These are phyloP conservation scores for Cutaneotrichosporon curvatum DNA, from an alignment of 1,284 basidiomycete genomes.

Conservation along the genomic window DNA sequence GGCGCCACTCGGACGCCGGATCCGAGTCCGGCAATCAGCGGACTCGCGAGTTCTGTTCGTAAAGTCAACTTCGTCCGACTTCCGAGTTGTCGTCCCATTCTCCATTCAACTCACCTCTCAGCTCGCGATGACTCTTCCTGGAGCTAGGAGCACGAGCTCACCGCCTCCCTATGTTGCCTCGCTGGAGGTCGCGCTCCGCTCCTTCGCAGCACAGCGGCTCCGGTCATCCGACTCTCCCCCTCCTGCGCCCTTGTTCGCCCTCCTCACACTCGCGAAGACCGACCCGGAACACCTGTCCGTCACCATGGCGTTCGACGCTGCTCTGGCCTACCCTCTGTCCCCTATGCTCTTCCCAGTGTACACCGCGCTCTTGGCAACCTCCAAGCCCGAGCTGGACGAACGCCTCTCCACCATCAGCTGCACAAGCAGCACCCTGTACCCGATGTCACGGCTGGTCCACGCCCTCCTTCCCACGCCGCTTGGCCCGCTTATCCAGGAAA, in stretches of 20 bases:
- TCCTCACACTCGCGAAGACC: conserved; percentile 2
- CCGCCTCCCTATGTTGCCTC: no score
- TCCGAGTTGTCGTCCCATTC: no score
- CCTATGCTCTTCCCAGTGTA: conserved; percentile 4
- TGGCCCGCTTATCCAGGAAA: conserved; percentile 1
- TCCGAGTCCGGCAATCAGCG: no score
- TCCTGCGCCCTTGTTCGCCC: conserved; percentile 10
- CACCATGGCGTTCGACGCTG: conserved; percentile 8
- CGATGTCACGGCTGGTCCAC: conserved; percentile 9
- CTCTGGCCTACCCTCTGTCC: conserved; percentile 16
- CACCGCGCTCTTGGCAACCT: not conserved
- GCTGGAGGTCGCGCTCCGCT: conserved; percentile 7
- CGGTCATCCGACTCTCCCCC: not conserved
- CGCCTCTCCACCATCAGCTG: not conserved
- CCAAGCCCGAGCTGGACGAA: not conserved
- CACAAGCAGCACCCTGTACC: not conserved
- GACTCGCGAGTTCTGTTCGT: no score
- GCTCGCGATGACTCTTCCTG: no score
- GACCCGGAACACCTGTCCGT: not conserved
- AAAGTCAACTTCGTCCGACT: no score
- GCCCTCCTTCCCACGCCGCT: conserved; percentile 6
- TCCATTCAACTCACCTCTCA: no score
- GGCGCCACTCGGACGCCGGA: no score
- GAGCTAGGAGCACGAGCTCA: no score
- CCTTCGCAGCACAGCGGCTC: conserved; percentile 9